Evolutionary conservation across 306 rosid genomes (phyloP).

Genomic region (Corylus avellana): DNA sequence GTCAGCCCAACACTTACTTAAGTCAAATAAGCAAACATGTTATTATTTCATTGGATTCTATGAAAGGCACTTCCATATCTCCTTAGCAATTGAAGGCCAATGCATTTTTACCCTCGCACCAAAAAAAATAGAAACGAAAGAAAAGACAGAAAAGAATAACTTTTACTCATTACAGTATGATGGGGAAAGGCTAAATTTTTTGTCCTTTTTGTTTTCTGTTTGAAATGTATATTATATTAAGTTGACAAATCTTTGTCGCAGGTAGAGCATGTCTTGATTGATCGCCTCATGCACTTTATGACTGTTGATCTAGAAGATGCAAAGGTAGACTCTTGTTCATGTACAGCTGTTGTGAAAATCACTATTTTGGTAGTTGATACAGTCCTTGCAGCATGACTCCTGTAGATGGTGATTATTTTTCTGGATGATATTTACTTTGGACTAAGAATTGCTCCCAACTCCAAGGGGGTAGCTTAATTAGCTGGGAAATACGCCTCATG

Average conservation of each 20-base stretch:
- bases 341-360: neutral
- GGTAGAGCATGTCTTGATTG: slow-evolving; percentile 94
- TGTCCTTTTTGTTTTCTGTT: neutral
- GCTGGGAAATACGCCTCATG: too few relatives aligned
- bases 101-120: neutral
- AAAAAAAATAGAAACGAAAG: neutral
- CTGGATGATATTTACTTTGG: too few relatives aligned
- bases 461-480: too few relatives aligned
- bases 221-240: slow-evolving; percentile 8
- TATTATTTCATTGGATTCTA: neutral
- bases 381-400: too few relatives aligned
- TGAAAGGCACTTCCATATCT: neutral
- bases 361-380: neutral
- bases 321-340: slow-evolving; percentile 48
- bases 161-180: neutral
- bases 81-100: neutral
- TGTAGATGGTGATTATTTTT: too few relatives aligned
- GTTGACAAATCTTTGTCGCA: slow-evolving; percentile 37
- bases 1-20: neutral
- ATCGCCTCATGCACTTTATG: slow-evolving; percentile 77
- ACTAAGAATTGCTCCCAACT: too few relatives aligned
- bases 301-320: slow-evolving; percentile 77
- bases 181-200: neutral
- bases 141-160: neutral
- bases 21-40: neutral